Evolutionary conservation across 2,329 filamentous ascomycete genomes (phyloP).

Genomic region (Colletotrichum tabaci): DNA sequence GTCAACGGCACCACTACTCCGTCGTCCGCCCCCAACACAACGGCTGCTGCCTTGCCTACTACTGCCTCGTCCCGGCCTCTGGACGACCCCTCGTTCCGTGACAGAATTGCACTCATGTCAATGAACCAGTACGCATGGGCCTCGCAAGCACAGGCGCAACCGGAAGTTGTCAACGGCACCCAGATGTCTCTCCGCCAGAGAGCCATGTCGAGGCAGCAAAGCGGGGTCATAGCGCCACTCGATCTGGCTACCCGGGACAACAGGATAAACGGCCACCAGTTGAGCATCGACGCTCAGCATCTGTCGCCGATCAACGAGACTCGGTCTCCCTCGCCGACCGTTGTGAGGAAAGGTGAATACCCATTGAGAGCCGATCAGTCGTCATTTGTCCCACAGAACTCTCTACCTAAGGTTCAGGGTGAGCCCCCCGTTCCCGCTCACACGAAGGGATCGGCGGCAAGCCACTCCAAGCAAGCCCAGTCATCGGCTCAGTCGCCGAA

Average conservation of each 20-base stretch:
- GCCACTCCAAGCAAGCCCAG: constrained; percentile 48
- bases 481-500: constrained; percentile 45
- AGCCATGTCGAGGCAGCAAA: constrained; percentile 59
- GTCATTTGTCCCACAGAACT: constrained; percentile 29
- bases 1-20: constrained; percentile 53
- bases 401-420: constrained; percentile 37
- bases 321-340: constrained; percentile 78
- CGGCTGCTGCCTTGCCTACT: constrained; percentile 27
- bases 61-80: constrained; percentile 20
- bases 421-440: constrained; percentile 17
- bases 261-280: constrained; percentile 53
- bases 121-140: constrained; percentile 49
- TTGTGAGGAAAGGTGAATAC: constrained; percentile 61
- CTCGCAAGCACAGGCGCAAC: constrained; percentile 36
- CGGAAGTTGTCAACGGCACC: constrained; percentile 48
- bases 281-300: constrained; percentile 60
- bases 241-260: constrained; percentile 68
- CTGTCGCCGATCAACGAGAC: constrained; percentile 84
- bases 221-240: constrained; percentile 67
- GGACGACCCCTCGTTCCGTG: constrained; percentile 59
- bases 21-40: constrained; percentile 26
- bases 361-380: constrained; percentile 26
- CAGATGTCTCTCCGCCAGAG: constrained; percentile 56
- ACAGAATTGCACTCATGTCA: constrained; percentile 60
- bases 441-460: constrained; percentile 43